Evolutionary conservation across 140 eudicot genomes (phyloP).

Genomic region (Cichorium intybus): DNA sequence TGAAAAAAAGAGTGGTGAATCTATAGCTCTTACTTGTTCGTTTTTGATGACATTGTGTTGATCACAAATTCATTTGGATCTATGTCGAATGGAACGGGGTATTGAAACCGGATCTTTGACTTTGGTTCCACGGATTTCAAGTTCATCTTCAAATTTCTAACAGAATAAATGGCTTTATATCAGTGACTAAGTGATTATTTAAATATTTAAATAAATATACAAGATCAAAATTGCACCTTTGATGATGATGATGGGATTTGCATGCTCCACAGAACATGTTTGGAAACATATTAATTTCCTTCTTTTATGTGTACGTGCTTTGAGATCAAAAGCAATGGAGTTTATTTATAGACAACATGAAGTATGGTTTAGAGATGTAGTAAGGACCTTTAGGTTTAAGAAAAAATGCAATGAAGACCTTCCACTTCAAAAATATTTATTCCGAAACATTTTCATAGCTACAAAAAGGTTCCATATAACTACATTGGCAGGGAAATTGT

Average conservation of each 20-base stretch:
- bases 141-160: constrained; percentile 31
- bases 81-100: constrained; percentile 9
- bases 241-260: constrained; percentile 26
- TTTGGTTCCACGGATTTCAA: constrained; percentile 31
- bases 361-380: not conserved
- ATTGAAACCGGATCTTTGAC: constrained; percentile 11
- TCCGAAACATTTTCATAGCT: not conserved
- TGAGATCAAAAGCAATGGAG: constrained; percentile 4
- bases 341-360: constrained; percentile 18
- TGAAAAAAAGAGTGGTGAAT: not conserved
- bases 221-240: constrained; percentile 13
- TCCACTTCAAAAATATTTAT: not conserved
- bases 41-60: not conserved
- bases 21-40: constrained; percentile 29
- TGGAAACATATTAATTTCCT: constrained; percentile 25
- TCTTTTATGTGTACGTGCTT: constrained; percentile 2
- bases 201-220: not conserved
- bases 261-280: constrained; percentile 32
- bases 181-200: not conserved
- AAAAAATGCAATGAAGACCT: constrained; percentile 6
- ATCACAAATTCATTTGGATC: constrained; percentile 19
- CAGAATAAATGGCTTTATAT: not conserved
- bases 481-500: too few relatives aligned
- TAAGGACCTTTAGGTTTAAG: constrained; percentile 8
- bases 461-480: too few relatives aligned